These are phyloP conservation scores for Candida tammaniensis DNA, from an alignment of 805 yeast species.

Conservation along the genomic window DNA sequence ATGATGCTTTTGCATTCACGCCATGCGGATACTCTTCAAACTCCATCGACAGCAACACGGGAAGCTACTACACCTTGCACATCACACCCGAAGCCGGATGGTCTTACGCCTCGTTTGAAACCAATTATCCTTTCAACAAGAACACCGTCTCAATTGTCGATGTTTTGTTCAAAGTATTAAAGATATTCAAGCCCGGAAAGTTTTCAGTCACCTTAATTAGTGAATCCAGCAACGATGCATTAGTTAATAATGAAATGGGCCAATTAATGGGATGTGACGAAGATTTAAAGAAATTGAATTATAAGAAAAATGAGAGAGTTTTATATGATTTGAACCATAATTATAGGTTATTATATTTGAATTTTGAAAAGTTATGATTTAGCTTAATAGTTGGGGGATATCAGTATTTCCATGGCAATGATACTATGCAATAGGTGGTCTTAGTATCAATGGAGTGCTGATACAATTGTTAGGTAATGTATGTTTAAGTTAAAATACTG, in stretches of 20 bases:
- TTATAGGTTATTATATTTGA: constrained; percentile 69
- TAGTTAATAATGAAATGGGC: constrained; percentile 9
- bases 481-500: too few species aligned
- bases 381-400: constrained; percentile 20
- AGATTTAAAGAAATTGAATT: constrained; percentile 39
- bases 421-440: constrained; percentile 15
- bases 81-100: constrained; percentile 93
- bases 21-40: constrained; percentile 97
- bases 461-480: constrained; percentile 14
- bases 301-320: constrained; percentile 63
- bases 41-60: constrained; percentile 52
- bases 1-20: constrained; percentile 85
- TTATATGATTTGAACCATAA: constrained; percentile 68
- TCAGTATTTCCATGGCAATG: neutral
- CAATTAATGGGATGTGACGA: constrained; percentile 18
- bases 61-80: constrained; percentile 72
- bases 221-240: constrained; percentile 16
- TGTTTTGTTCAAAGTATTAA: constrained; percentile 59
- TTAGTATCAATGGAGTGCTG: constrained; percentile 8
- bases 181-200: constrained; percentile 69
- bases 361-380: constrained; percentile 44
- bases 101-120: constrained; percentile 95
- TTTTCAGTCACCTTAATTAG: constrained; percentile 53
- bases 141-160: constrained; percentile 44
- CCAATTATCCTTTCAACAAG: constrained; percentile 62